These are phyloP conservation scores for Lithohypha guttulata DNA, from an alignment of 2,329 filamentous ascomycete species.

Conservation along the genomic window DNA sequence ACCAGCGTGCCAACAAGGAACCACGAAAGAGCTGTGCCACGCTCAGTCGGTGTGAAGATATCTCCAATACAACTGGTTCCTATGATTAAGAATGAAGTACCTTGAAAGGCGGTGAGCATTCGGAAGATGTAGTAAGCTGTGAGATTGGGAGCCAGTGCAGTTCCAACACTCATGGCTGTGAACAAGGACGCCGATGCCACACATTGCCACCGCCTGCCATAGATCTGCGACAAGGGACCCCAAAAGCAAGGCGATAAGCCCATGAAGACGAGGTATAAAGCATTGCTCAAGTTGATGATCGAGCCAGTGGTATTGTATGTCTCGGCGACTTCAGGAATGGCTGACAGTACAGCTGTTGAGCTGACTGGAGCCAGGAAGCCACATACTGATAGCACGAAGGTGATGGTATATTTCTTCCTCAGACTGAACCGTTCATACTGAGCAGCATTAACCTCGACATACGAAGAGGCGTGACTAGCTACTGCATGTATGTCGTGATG, in stretches of 20 bases:
- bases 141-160: slow-evolving; percentile 60
- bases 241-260: slow-evolving; percentile 59
- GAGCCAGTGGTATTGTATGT: slow-evolving; percentile 55
- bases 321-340: slow-evolving; percentile 60
- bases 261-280: slow-evolving; percentile 66
- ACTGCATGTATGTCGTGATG: slow-evolving; percentile 21
- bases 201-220: slow-evolving; percentile 49
- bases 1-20: slow-evolving; percentile 61
- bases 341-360: slow-evolving; percentile 61
- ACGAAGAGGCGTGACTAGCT: slow-evolving; percentile 15
- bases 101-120: slow-evolving; percentile 62
- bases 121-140: slow-evolving; percentile 63
- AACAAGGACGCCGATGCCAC: slow-evolving; percentile 53
- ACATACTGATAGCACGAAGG: slow-evolving; percentile 60
- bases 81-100: slow-evolving; percentile 62
- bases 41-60: slow-evolving; percentile 54
- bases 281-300: slow-evolving; percentile 64
- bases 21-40: slow-evolving; percentile 63
- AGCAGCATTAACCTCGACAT: slow-evolving; percentile 35
- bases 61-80: slow-evolving; percentile 60
- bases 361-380: slow-evolving; percentile 66
- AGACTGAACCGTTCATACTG: slow-evolving; percentile 55
- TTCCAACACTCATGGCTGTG: slow-evolving; percentile 58
- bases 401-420: slow-evolving; percentile 55
- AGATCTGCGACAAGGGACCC: slow-evolving; percentile 59